Evolutionary conservation across 2,329 filamentous ascomycete genomes (phyloP).

Genomic region (Penicillium occitanis): DNA sequence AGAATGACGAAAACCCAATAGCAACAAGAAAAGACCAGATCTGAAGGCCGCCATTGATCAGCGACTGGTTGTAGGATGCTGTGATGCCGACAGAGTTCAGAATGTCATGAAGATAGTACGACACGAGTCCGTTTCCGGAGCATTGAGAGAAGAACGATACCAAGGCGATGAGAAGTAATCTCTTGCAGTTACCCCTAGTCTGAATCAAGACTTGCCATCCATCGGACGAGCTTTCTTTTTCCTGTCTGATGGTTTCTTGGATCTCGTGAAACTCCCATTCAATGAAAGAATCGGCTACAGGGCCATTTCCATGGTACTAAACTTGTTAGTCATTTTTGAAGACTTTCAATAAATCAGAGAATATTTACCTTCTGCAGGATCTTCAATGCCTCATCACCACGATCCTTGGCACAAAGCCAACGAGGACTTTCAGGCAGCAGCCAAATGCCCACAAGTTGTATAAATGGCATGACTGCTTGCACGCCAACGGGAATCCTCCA

Average conservation of each 20-base stretch:
- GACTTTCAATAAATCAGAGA: neutral
- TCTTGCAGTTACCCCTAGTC: neutral
- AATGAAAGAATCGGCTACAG: neutral
- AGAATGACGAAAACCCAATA: neutral
- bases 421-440: constrained; percentile 58
- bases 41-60: constrained; percentile 24
- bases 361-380: constrained; percentile 50
- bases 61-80: constrained; percentile 36
- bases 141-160: neutral
- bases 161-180: neutral
- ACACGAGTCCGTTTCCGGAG: constrained; percentile 63
- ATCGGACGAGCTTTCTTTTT: constrained; percentile 51
- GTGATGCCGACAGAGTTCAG: constrained; percentile 62
- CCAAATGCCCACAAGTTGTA: constrained; percentile 60
- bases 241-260: constrained; percentile 47
- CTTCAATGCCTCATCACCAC: constrained; percentile 56
- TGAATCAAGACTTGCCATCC: constrained; percentile 55
- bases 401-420: constrained; percentile 61
- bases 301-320: neutral
- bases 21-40: neutral
- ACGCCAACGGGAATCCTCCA: neutral
- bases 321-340: neutral
- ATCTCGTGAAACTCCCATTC: constrained; percentile 38
- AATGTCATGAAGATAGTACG: constrained; percentile 65
- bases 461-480: neutral